Evolutionary conservation across 371 early-diverging fungal genomes (phyloP).

Genomic region (Apophysomyces ossiformis): DNA sequence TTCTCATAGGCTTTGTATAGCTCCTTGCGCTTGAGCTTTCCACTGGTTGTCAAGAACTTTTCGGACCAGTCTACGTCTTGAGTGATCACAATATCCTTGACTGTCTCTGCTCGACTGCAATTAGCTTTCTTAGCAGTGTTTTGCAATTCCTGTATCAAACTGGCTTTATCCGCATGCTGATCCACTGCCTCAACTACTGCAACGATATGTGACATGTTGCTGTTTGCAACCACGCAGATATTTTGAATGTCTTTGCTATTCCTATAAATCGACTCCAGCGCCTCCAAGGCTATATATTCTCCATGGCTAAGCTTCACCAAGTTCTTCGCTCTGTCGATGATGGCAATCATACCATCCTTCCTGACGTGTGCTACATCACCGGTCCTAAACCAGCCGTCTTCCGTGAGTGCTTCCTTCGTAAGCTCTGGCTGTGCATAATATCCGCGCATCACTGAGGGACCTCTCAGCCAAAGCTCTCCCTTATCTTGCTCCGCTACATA

Average conservation of each 20-base stretch:
- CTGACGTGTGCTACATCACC: constrained; percentile 92
- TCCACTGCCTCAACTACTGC: constrained; percentile 72
- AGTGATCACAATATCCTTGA: constrained; percentile 53
- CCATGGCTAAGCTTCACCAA: constrained; percentile 90
- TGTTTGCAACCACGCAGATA: constrained; percentile 83
- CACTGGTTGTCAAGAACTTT: constrained; percentile 60
- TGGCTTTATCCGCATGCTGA: constrained; percentile 42
- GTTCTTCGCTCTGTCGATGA: constrained; percentile 90
- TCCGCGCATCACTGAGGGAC: constrained; percentile 88
- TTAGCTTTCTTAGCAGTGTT: constrained; percentile 44
- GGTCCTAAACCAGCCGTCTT: constrained; percentile 95
- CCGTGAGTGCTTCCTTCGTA: constrained; percentile 78
- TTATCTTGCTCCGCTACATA: constrained; percentile 72
- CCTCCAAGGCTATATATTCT: constrained; percentile 96
- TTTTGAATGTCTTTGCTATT: constrained; percentile 71
- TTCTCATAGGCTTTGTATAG: constrained; percentile 53
- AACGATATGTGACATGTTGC: constrained; percentile 61
- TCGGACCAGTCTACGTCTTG: constrained; percentile 52
- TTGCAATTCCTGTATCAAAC: constrained; percentile 51
- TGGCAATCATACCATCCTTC: constrained; percentile 64
- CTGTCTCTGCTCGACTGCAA: constrained; percentile 54
- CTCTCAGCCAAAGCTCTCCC: constrained; percentile 91
- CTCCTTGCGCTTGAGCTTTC: constrained; percentile 62
- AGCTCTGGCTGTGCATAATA: constrained; percentile 83
- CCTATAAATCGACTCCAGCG: constrained; percentile 88